These are phyloP conservation scores for Aquilaria malaccensis DNA, from an alignment of 345 rosid genomes.

Conservation along the genomic window DNA sequence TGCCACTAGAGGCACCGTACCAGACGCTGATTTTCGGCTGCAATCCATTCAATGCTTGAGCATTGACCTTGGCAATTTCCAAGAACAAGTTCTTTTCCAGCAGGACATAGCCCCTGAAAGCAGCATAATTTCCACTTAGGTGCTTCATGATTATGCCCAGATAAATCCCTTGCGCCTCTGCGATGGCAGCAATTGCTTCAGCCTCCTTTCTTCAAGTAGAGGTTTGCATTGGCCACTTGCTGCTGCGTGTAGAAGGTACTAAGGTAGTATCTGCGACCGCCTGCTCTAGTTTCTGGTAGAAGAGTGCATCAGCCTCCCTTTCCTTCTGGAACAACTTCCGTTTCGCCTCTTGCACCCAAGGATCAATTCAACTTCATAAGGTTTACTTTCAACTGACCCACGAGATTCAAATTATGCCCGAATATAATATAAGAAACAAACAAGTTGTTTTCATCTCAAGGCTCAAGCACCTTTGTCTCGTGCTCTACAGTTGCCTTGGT, in stretches of 20 bases:
- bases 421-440: no score
- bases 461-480: constrained; percentile 41
- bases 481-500: constrained; percentile 76
- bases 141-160: constrained; percentile 46
- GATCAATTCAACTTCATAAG: background rate
- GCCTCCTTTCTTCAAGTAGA: constrained; percentile 57
- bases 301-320: constrained; percentile 56
- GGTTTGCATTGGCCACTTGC: constrained; percentile 31
- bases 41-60: constrained; percentile 48
- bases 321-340: constrained; percentile 61
- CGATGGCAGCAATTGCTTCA: constrained; percentile 50
- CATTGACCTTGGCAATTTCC: constrained; percentile 53
- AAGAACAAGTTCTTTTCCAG: constrained; percentile 43
- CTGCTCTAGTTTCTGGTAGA: constrained; percentile 45
- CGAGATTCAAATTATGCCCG: no score
- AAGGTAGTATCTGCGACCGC: constrained; percentile 54
- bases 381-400: no score
- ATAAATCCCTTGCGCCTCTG: constrained; percentile 56
- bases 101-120: constrained; percentile 55
- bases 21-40: constrained; percentile 72
- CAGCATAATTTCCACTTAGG: constrained; percentile 45
- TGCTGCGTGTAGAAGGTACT: constrained; percentile 41
- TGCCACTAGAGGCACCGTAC: constrained; percentile 4
- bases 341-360: constrained; percentile 64
- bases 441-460: no score